Evolutionary conservation across 1,284 basidiomycete genomes (phyloP), one percentile per base, ranked within the genome.

Genomic region (Ceratobasidium sp.): DNA sequence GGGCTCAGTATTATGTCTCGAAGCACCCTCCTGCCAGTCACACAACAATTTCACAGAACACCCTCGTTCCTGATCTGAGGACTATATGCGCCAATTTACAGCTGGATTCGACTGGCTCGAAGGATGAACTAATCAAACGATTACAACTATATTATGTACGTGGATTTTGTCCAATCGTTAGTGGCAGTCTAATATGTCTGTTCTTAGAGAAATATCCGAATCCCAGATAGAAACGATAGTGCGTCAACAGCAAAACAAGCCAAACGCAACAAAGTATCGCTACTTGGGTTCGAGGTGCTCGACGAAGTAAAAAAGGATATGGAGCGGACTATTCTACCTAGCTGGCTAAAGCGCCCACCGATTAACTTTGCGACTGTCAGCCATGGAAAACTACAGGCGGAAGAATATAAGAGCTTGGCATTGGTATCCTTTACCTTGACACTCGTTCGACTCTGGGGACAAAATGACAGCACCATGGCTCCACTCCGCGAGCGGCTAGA

Each of bases 381-480:
- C 2, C 55, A 72, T 61, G 79, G 80, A 28, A 70, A 71, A 33
- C 49, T 81, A 3, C 79, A 73, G 51, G 77, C 81, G 13, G 71
- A 81, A 40, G 79, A 81, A 66, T 81, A 80, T 78, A 60, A 77
- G 18, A 73, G 66, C 3, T 9, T 79, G 10, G 58, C 66, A 6
- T 75, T 75, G 20, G 72, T 81, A 2, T 77, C 80, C 42, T 51
- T 81, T 15, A 64, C 68, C 5, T 68, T 81, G n/a, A 73, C 80
- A 1, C 44, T 80, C 7, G 58, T 80, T 53, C 60, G 63, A 5
- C 18, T 78, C 26, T 80, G 79, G 79, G 58, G 58, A 60, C 58
- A 60, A 28, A 23, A 60, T 60, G n/a, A 15, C 6, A 26, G 26
- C n/a, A 42, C 15, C 12, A 20, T 20, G 13, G n/a, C 26, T 10